Conservation (phyloP, 2,329 filamentous ascomycete species). For the Fusarium algeriense region DNA sequence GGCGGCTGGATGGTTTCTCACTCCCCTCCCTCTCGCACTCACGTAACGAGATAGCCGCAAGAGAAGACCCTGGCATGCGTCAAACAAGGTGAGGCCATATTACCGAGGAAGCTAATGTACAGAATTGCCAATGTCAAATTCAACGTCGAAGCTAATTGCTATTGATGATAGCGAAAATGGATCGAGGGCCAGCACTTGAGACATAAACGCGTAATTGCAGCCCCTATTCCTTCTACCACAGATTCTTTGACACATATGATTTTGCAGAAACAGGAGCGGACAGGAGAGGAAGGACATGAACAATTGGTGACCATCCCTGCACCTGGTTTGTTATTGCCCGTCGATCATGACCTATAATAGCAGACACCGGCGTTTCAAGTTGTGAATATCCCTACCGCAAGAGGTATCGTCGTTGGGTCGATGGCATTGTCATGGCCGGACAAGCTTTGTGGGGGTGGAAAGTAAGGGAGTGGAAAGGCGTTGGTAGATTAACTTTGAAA, state of each 20-base stretch:
- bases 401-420: conserved; percentile 41
- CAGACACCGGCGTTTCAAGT: conserved; percentile 53
- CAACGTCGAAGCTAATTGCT: conserved; percentile 2
- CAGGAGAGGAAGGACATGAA: conserved; percentile 6
- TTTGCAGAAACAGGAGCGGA: neutral
- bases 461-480: conserved; percentile 21
- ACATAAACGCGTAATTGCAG: conserved; percentile 28
- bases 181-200: conserved; percentile 10
- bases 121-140: conserved; percentile 1
- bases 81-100: conserved; percentile 6
- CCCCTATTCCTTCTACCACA: conserved; percentile 20
- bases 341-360: conserved; percentile 45
- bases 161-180: conserved; percentile 3
- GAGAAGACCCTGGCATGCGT: conserved; percentile 1
- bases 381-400: conserved; percentile 49
- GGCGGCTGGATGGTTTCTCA: conserved; percentile 27
- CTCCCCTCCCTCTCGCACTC: conserved; percentile 17
- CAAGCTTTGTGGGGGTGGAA: conserved; percentile 54
- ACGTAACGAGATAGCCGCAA: conserved; percentile 31
- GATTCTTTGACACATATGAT: conserved; percentile 3
- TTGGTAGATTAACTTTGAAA: conserved; percentile 32
- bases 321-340: conserved; percentile 26
- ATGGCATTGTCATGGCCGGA: conserved; percentile 53
- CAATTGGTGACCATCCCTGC: conserved; percentile 19
- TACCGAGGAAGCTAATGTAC: conserved; percentile 17